Base-by-base conservation (phyloP, 169 alveolate genomes). In the Babesia gibsoni region DNA sequence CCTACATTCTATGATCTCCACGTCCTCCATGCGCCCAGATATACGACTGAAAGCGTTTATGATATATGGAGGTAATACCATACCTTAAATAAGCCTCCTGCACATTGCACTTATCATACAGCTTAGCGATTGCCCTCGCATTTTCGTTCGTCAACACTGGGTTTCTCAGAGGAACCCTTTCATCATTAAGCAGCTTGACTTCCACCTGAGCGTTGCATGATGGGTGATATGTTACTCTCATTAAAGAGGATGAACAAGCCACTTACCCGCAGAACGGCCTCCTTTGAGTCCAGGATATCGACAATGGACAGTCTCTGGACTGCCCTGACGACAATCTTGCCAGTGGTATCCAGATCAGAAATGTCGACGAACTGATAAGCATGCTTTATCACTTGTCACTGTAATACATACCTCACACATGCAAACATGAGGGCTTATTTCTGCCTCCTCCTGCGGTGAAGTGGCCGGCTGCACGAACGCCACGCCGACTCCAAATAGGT, bases 21-120 rank as follows among this genome's bases (percentile, higher is more conserved):
- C 74, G 30, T 78, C 82, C 16, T 45, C 81, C 67, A 35, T 4
- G 9, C 74, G 66, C 25, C 82, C 82, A 14, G 20, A 23, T 3
- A 68, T 54, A 18, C 42, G 53, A 36, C 84, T 73, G 67, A 10
- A 20, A 36, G 3, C 7, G 5, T 6, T 18, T 36, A 8, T 32
- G 27, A 8, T 46, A 3, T 4, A 8, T 14, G 7, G 2, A 2
- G 20, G 9, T 50, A 4, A 1, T 54, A 10, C 36, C 66, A 25
- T 42, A 67, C 82, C 87, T 57, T 27, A 54, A 63, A n/a, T 69
- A 49, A 27, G 66, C 78, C 37, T 78, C 82, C 33, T 54, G 58
- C 30, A 45, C 23, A 68, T 77, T 77, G 54, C 86, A 77, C 16
- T 43, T 20, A 36, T 77, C 86, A 58, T 77, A 77, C 16, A 77